A percentile compares a stretch with the other conserved stretches of the same genome.
These are phyloP conservation scores for Sechiopsis laciniata DNA, from an alignment of 306 rosid genomes.

Conservation along the genomic window DNA sequence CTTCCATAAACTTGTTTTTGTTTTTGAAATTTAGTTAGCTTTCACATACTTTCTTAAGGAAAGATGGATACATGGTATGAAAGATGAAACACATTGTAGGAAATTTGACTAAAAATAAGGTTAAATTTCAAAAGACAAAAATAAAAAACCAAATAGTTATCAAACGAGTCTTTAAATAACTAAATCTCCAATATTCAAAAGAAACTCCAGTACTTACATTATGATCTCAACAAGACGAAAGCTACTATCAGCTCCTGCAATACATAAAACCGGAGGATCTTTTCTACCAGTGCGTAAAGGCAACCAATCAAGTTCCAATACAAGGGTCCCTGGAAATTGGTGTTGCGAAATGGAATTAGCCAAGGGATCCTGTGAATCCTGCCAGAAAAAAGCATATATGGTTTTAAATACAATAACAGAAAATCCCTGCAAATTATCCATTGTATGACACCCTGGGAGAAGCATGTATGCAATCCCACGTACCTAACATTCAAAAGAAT, in stretches of 20 bases:
- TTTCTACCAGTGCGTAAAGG: conserved; percentile 72
- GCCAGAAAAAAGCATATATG: conserved; percentile 22
- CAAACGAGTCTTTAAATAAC: too few species aligned
- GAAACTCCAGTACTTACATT: conserved; percentile 46
- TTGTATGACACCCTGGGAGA: background rate
- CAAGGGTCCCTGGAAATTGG: conserved; percentile 87
- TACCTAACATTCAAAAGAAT: background rate
- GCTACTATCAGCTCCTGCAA: conserved; percentile 98
- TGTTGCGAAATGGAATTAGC: conserved; percentile 92
- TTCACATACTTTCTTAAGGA: too few species aligned
- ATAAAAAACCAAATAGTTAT: too few species aligned
- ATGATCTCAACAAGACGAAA: conserved; percentile 79
- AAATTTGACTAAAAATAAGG: too few species aligned
- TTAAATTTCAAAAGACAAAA: too few species aligned
- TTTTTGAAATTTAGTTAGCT: too few species aligned
- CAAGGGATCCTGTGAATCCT: conserved; percentile 91
- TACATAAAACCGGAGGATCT: conserved; percentile 86
- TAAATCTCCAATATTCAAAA: background rate
- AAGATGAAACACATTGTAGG: too few species aligned
- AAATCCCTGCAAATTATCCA: conserved; percentile 11
- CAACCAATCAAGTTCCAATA: conserved; percentile 96
- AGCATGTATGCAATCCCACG: background rate
- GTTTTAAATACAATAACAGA: conserved; percentile 1
- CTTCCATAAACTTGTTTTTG: too few species aligned
- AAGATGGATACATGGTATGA: too few species aligned